A percentile compares a stretch with the other conserved stretches of the same genome.
These are phyloP conservation scores for Fraxinus dipetala DNA, from an alignment of 305 asterid genomes.

Conservation along the genomic window DNA sequence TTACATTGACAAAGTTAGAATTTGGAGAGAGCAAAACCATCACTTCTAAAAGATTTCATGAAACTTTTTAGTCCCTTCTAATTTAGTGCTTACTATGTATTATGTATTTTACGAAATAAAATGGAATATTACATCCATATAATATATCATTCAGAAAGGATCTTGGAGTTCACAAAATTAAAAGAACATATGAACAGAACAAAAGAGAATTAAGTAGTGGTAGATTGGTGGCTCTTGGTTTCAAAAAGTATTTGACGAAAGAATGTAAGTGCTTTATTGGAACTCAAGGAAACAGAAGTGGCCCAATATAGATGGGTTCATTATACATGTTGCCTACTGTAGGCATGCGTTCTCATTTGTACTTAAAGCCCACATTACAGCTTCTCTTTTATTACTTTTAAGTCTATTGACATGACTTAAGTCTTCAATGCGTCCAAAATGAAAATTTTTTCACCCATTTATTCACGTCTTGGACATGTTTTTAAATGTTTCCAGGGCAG, in stretches of 20 bases:
- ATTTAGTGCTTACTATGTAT: background rate
- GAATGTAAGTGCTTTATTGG: background rate
- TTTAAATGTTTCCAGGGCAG: background rate
- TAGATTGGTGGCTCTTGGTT: background rate
- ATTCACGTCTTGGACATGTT: background rate
- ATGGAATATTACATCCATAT: background rate
- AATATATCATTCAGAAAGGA: background rate
- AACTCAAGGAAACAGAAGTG: background rate
- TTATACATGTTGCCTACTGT: background rate
- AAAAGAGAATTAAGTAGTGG: background rate
- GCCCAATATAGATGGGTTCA: background rate
- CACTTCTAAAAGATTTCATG: background rate
- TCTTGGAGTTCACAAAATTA: background rate
- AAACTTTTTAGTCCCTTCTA: background rate
- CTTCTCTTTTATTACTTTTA: background rate
- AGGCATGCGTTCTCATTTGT: background rate
- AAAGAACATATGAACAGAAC: background rate
- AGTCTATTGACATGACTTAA: background rate
- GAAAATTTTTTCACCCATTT: background rate
- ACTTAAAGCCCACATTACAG: background rate
- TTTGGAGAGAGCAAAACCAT: background rate
- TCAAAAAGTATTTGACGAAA: background rate
- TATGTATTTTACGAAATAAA: background rate
- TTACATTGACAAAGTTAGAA: constrained; percentile 5
- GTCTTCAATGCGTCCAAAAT: background rate